phyloP scores from a whole-genome alignment of 2,329 filamentous ascomycete species.

The Tolypocladium cylindrosporum region DNA sequence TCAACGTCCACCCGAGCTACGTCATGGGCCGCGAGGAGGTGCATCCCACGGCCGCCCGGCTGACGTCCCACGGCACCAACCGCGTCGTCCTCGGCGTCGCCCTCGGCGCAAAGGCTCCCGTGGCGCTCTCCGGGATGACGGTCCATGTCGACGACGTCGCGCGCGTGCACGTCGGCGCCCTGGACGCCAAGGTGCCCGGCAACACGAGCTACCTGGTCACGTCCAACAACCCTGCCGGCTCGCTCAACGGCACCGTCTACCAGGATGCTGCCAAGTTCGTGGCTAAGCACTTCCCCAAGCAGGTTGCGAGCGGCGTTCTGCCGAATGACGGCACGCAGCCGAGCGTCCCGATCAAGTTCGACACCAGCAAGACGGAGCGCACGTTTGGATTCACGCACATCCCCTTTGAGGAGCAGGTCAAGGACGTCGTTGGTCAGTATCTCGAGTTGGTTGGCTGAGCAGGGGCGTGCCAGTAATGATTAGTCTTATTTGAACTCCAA shows the following conservation, averaged over 20 bases:
- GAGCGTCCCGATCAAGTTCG: conserved; percentile 5
- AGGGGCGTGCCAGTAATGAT: background rate
- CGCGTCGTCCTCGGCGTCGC: conserved; percentile 21
- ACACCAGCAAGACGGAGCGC: conserved; percentile 18
- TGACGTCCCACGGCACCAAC: conserved; percentile 22
- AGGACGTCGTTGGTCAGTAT: conserved; percentile 22
- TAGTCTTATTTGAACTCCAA: background rate
- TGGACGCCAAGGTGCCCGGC: conserved; percentile 19
- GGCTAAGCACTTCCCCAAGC: conserved; percentile 4
- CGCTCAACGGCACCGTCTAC: background rate
- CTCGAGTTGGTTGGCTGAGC: conserved; percentile 13
- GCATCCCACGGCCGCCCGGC: conserved; percentile 13
- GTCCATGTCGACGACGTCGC: conserved; percentile 30
- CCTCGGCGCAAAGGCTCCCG: conserved; percentile 15
- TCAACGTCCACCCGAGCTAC: conserved; percentile 25
- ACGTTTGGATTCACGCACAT: conserved; percentile 21
- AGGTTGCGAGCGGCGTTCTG: conserved; percentile 3
- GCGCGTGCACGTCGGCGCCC: conserved; percentile 24
- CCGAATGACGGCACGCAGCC: conserved; percentile 3
- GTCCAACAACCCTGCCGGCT: background rate
- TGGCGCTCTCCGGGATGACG: conserved; percentile 14
- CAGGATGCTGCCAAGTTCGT: conserved; percentile 1
- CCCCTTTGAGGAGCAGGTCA: conserved; percentile 22
- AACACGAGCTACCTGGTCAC: conserved; percentile 9
- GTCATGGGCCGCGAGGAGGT: conserved; percentile 26